Base-by-base conservation (phyloP, 306 rosid genomes). In the Sicyos baderoa region DNA sequence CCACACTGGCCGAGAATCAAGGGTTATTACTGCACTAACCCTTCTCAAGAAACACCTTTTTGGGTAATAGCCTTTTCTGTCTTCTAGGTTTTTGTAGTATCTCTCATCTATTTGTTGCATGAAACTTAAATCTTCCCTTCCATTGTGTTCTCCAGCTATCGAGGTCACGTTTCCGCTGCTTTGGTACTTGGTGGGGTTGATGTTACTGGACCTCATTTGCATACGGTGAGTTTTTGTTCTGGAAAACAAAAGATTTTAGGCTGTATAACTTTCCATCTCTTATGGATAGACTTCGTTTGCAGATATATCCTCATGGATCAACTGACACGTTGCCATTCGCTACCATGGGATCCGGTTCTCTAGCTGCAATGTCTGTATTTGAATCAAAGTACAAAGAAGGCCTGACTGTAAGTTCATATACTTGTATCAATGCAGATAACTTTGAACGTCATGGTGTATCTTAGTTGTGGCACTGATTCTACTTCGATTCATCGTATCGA, bases 171-270 rank as follows among this genome's bases (percentile, higher is more conserved):
- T 18, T 77, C 81, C 12, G 98, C 96, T 68, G 98, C 98, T 44
- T 77, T 92, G 81, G 98, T 92, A 68, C 98, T 92, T n/a, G 96
- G 98, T 18, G 98, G 98, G 54, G 95, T 93, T 67, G 98, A 93
- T 83, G 74, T 81, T 79, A 89, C 91, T 29, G 98, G 98, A 71
- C 97, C 97, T 52, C 97, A 93, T 82, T 78, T 93, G 64, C 96
- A 93, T 51, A 93, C 97, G 8, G 98, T 89, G 76, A 85, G 95
- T 83, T 76, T 40, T 68, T 64, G 29, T 29, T 19, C 15, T 67
- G 27, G 22, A 52, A 44, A 25, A 57, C n/a, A n/a, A 77, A 27
- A 9, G 47, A 63, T 40, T 77, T 75, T 65, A 13, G 25, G 54
- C 62, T 68, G 68, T 73, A 61, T 59, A 18, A 45, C 58, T 47